Evolutionary conservation across 345 rosid genomes (phyloP).

Genomic region (Syzygium aromaticum): DNA sequence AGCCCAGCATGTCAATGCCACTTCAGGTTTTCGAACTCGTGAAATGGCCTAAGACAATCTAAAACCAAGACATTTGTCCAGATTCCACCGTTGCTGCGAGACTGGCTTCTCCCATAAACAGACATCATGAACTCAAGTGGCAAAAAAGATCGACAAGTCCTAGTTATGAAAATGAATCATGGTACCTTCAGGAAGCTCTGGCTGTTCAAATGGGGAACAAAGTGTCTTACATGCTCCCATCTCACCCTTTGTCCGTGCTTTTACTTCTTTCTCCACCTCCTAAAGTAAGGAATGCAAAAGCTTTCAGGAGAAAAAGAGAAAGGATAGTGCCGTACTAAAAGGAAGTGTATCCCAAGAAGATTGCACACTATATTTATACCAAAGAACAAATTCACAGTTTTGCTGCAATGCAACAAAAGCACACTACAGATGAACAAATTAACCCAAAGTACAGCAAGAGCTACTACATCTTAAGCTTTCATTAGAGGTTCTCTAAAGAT

Average conservation of each 20-base stretch:
- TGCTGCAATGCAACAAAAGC: background rate
- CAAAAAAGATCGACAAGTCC: background rate
- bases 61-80: background rate
- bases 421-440: background rate
- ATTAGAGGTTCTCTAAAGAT: background rate
- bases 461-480: background rate
- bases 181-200: conserved; percentile 73
- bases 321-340: background rate
- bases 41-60: background rate
- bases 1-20: background rate
- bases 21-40: background rate
- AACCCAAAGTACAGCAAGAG: background rate
- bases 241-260: conserved; percentile 89
- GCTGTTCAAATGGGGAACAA: conserved; percentile 94
- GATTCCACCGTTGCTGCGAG: background rate
- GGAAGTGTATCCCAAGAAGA: background rate
- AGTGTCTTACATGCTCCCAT: conserved; percentile 91
- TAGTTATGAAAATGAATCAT: background rate
- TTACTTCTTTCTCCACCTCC: conserved; percentile 94
- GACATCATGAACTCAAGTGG: background rate
- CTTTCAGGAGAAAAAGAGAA: background rate
- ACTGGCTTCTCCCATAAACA: background rate
- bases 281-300: conserved; percentile 6
- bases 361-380: background rate
- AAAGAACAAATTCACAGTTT: background rate